Conservation (phyloP, 2,329 filamentous ascomycete species). For the Alternaria angustiovoidea region DNA sequence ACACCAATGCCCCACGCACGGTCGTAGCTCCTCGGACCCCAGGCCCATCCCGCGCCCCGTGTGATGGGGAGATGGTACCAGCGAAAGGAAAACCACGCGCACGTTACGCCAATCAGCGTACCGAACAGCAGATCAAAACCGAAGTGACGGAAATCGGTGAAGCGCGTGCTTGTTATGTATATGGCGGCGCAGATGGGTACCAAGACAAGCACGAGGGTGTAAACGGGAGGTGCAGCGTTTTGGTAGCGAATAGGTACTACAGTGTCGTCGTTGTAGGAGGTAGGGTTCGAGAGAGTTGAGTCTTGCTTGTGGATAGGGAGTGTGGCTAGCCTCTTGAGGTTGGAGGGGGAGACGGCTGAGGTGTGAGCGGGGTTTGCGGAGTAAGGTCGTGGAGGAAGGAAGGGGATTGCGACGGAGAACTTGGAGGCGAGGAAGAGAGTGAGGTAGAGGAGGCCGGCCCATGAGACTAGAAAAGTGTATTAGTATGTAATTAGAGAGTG, state of each 20-base stretch:
- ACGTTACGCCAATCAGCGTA: slow-evolving; percentile 76
- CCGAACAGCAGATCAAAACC: slow-evolving; percentile 93
- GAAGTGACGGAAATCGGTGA: slow-evolving; percentile 87
- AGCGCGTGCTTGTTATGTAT: slow-evolving; percentile 86
- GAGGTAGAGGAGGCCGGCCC: slow-evolving; percentile 83
- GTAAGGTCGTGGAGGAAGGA: slow-evolving; percentile 63
- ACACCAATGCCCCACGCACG: slow-evolving; percentile 82
- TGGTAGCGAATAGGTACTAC: slow-evolving; percentile 69
- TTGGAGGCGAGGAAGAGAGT: slow-evolving; percentile 87
- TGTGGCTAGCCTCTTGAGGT: slow-evolving; percentile 32
- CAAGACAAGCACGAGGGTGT: slow-evolving; percentile 74
- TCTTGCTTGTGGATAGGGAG: slow-evolving; percentile 40
- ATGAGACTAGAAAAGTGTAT: slow-evolving; percentile 61
- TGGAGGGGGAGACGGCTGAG: slow-evolving; percentile 52
- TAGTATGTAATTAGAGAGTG: neutral
- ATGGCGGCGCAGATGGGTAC: slow-evolving; percentile 77
- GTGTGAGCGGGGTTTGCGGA: slow-evolving; percentile 60
- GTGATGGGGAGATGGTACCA: slow-evolving; percentile 85
- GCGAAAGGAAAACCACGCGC: slow-evolving; percentile 78
- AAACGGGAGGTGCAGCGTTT: slow-evolving; percentile 83
- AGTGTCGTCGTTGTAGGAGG: slow-evolving; percentile 36
- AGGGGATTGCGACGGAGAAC: slow-evolving; percentile 77
- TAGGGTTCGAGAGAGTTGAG: slow-evolving; percentile 26
- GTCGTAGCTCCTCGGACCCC: slow-evolving; percentile 77
- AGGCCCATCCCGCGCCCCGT: slow-evolving; percentile 86